These are phyloP conservation scores for Ilyonectria robusta DNA, from an alignment of 2,329 filamentous ascomycete genomes.

Conservation along the genomic window DNA sequence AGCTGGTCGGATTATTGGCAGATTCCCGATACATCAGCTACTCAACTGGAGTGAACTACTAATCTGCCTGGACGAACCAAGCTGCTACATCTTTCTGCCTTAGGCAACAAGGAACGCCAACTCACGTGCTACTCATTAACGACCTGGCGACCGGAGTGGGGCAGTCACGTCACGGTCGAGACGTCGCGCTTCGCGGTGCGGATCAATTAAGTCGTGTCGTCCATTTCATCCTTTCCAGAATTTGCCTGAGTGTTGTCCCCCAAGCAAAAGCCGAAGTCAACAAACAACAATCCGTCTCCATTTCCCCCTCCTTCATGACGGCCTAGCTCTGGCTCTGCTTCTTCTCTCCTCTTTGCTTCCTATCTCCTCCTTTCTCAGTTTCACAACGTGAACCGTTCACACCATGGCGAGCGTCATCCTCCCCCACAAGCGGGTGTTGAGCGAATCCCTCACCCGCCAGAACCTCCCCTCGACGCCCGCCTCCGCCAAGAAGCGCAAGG, in stretches of 20 bases:
- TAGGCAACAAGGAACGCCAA: slow-evolving; percentile 36
- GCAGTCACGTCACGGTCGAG: slow-evolving; percentile 55
- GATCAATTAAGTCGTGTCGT: slow-evolving; percentile 50
- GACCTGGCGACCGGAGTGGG: slow-evolving; percentile 43
- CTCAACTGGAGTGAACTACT: too few species aligned
- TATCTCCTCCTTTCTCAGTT: slow-evolving; percentile 13
- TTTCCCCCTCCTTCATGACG: slow-evolving; percentile 34
- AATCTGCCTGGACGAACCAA: too few species aligned
- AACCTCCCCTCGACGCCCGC: slow-evolving; percentile 71
- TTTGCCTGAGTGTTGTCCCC: slow-evolving; percentile 28
- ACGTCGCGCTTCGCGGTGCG: slow-evolving; percentile 51
- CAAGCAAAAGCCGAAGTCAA: slow-evolving; percentile 28
- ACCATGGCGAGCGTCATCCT: slow-evolving; percentile 66
- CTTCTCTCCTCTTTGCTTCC: slow-evolving; percentile 12
- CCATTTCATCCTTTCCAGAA: slow-evolving; percentile 34
- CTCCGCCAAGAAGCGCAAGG: slow-evolving; percentile 85
- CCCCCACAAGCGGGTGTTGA: slow-evolving; percentile 81
- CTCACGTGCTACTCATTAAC: slow-evolving; percentile 51
- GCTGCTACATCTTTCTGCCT: background rate
- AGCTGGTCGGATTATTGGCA: too few species aligned
- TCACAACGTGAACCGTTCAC: slow-evolving; percentile 33
- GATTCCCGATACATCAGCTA: too few species aligned
- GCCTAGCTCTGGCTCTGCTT: slow-evolving; percentile 2
- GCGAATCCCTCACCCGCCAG: slow-evolving; percentile 75
- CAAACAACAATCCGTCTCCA: slow-evolving; percentile 26